Conservation (phyloP, 768 basidiomycete species). For the Royoungia palumana region DNA sequence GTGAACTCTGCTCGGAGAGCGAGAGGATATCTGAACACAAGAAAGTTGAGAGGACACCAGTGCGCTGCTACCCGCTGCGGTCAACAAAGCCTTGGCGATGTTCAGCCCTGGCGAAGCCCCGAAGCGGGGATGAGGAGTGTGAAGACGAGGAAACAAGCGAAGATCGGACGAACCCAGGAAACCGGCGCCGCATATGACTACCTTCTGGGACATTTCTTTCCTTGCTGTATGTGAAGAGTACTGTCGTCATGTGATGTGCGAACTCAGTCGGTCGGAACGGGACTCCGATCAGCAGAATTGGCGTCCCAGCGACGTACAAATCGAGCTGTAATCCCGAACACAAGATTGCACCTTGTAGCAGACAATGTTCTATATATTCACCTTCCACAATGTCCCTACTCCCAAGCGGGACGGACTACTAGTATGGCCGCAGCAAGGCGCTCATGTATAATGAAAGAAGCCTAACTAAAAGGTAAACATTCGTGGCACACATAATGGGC, state of each 20-base stretch:
- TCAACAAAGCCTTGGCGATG: constrained; percentile 52
- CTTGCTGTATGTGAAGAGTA: background rate
- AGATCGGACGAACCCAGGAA: background rate
- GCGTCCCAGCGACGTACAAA: too few relatives aligned
- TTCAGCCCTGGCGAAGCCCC: constrained; percentile 36
- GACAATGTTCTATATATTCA: too few relatives aligned
- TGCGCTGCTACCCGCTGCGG: constrained; percentile 23
- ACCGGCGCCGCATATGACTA: constrained; percentile 53
- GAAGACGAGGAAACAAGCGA: constrained; percentile 2
- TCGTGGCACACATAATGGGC: background rate
- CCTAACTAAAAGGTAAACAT: background rate
- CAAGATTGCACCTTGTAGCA: too few relatives aligned
- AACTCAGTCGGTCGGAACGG: too few relatives aligned
- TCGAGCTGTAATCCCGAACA: too few relatives aligned
- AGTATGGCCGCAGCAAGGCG: too few relatives aligned
- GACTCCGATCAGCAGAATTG: too few relatives aligned
- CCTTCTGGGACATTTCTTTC: constrained; percentile 30
- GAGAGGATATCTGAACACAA: constrained; percentile 55
- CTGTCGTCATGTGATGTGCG: too few relatives aligned
- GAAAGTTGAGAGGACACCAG: constrained; percentile 2
- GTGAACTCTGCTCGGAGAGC: constrained; percentile 44
- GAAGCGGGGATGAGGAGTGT: background rate
- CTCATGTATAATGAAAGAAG: too few relatives aligned
- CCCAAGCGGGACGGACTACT: too few relatives aligned
- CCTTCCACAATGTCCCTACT: too few relatives aligned